phyloP scores from a whole-genome alignment of 2,329 filamentous ascomycete genomes.

The Aphanoascus verrucosus region DNA sequence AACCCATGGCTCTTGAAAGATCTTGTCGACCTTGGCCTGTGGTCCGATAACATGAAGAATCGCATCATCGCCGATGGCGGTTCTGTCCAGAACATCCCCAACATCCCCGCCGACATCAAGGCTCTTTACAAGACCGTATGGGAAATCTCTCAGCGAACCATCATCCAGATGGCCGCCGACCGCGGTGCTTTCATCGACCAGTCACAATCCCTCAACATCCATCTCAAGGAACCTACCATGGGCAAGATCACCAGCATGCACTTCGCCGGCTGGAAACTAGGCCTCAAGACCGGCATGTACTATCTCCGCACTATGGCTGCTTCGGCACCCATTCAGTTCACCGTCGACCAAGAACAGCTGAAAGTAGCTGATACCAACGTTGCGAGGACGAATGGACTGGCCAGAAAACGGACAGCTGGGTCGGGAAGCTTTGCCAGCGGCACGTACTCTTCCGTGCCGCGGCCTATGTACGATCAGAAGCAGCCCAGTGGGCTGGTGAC shows the following conservation, averaged over 20 bases:
- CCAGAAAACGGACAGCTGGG: constrained; percentile 60
- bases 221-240: constrained; percentile 99
- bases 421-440: constrained; percentile 49
- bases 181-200: constrained; percentile 98
- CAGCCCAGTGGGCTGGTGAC: constrained; percentile 25
- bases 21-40: constrained; percentile 91
- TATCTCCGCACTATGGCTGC: constrained; percentile 97
- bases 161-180: constrained; percentile 96
- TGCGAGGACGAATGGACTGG: constrained; percentile 46
- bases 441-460: constrained; percentile 51
- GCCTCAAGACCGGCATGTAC: constrained; percentile 99
- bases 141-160: constrained; percentile 93
- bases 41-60: constrained; percentile 99
- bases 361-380: constrained; percentile 75
- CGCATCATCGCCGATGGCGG: constrained; percentile 96
- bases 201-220: constrained; percentile 97
- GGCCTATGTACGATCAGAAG: constrained; percentile 48
- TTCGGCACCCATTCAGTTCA: constrained; percentile 95
- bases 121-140: constrained; percentile 98
- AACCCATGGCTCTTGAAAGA: constrained; percentile 99
- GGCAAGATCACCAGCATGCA: constrained; percentile 99
- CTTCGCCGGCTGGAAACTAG: constrained; percentile 97
- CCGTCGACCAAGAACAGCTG: constrained; percentile 91
- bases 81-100: constrained; percentile 92
- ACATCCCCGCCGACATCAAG: constrained; percentile 93